Evolutionary conservation across 2,329 filamentous ascomycete genomes (phyloP).

Genomic region (Ceratocystis lukuohia): DNA sequence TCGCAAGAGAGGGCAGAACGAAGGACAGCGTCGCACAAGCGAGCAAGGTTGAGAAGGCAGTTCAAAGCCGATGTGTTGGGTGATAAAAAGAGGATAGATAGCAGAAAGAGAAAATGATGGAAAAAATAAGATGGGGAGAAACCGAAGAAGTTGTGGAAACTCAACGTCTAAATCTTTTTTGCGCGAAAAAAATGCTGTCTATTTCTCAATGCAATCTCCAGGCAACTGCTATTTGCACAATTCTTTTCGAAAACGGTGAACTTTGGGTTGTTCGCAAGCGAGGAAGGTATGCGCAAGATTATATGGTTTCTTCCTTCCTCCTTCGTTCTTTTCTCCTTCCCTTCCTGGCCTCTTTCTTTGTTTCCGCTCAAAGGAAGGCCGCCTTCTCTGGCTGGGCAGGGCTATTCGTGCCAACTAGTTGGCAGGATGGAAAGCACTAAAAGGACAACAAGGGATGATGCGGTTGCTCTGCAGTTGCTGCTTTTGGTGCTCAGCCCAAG

Average conservation of each 20-base stretch:
- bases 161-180: neutral
- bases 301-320: conserved; percentile 8
- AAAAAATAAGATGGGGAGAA: neutral
- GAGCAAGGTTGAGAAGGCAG: neutral
- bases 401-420: neutral
- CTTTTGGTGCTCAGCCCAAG: conserved; percentile 4
- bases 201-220: conserved; percentile 3
- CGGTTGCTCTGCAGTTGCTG: neutral
- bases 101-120: neutral
- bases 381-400: neutral
- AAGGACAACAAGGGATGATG: conserved; percentile 1
- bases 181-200: conserved; percentile 7
- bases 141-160: neutral
- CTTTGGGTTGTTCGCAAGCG: neutral
- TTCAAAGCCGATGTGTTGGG: neutral
- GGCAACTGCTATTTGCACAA: conserved; percentile 5
- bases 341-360: neutral
- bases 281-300: conserved; percentile 9
- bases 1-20: neutral
- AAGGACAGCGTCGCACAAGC: neutral
- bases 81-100: neutral
- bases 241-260: neutral
- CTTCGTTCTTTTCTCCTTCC: neutral
- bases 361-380: conserved; percentile 1
- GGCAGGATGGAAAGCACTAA: neutral